Evolutionary conservation across 2,329 filamentous ascomycete genomes (phyloP), one percentile per base, ranked within the genome.

Genomic region (Phaeophleospora eucalypticola): DNA sequence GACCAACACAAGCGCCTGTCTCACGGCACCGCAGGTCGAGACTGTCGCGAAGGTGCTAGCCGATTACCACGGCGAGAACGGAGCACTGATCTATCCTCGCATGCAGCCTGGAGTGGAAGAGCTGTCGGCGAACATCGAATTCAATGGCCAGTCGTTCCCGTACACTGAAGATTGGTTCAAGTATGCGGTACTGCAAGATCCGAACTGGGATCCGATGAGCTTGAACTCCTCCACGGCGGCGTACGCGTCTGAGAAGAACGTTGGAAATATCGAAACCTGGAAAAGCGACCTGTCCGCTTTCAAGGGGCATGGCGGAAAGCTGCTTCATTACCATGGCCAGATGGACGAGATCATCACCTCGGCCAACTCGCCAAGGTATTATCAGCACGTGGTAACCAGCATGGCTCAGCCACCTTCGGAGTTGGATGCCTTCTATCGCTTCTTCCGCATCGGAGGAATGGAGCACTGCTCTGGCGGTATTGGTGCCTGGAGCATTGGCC

Each of bases 401-500:
- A 74, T 77, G 72, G 76, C 75, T 58, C 65, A 71, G 2, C 66
- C 66, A 8, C 60, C 68, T 4, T 56, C 65, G 4, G 68, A 72
- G 2, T 63, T 81, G 4, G 60, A 68, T 27, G 72, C 76, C 16
- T 82, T 75, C 69, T 82, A 76, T 53, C 70, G 76, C 36, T 74
- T 70, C 59, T 80, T 80, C 64, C 66, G 68, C 14, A 73, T 73
- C 57, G 71, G 59, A 44, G 78, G 77, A 2, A 74, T 77, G 63
- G 64, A 57, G 2, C 77, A 80, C 58, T 80, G 76, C 53, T 36
- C 49, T 24, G 70, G 71, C 4, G 78, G 78, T 0, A 58, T 65
- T 17, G 68, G 71, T 10, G 65, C 71, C 1, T 65, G 68, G 52
- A 63, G 61, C 20, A 65, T 75, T 54, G 68, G 64, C 51, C 46